Conservation (phyloP, 2,329 filamentous ascomycete species). For the Stachybotrys echinatus region DNA sequence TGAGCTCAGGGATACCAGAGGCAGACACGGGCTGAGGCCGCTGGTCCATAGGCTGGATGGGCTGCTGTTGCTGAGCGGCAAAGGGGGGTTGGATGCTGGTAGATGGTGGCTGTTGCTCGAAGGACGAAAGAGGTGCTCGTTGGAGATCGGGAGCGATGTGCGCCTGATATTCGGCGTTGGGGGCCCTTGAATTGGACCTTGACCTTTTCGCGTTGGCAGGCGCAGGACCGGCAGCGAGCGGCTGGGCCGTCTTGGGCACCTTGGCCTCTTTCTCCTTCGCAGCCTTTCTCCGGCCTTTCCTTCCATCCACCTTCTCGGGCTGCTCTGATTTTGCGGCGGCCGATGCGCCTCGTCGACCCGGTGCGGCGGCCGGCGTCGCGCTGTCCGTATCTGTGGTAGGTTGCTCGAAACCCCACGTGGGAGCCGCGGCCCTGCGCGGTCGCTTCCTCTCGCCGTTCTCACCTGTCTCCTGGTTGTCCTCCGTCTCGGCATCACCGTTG, state of each 20-base stretch:
- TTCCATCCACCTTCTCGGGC: conserved; percentile 39
- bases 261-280: conserved; percentile 38
- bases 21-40: conserved; percentile 26
- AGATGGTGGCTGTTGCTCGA: conserved; percentile 33
- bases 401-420: conserved; percentile 65
- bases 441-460: conserved; percentile 54
- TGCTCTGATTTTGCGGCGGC: conserved; percentile 33
- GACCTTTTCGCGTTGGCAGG: conserved; percentile 42
- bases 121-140: conserved; percentile 34
- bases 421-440: conserved; percentile 61
- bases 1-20: conserved; percentile 44
- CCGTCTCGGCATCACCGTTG: conserved; percentile 51
- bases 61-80: conserved; percentile 21
- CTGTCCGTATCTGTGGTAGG: conserved; percentile 54
- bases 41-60: conserved; percentile 21
- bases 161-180: conserved; percentile 36
- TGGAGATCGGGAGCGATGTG: conserved; percentile 31
- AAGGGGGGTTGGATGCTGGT: conserved; percentile 38
- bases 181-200: conserved; percentile 48
- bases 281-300: conserved; percentile 30
- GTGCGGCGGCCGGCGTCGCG: conserved; percentile 52
- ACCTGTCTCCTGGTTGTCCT: conserved; percentile 49
- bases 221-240: conserved; percentile 41
- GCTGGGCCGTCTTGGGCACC: conserved; percentile 31
- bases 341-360: conserved; percentile 42